These are phyloP conservation scores for Xerocomus brunneocitrinus DNA, from an alignment of 768 basidiomycete genomes.

Conservation along the genomic window DNA sequence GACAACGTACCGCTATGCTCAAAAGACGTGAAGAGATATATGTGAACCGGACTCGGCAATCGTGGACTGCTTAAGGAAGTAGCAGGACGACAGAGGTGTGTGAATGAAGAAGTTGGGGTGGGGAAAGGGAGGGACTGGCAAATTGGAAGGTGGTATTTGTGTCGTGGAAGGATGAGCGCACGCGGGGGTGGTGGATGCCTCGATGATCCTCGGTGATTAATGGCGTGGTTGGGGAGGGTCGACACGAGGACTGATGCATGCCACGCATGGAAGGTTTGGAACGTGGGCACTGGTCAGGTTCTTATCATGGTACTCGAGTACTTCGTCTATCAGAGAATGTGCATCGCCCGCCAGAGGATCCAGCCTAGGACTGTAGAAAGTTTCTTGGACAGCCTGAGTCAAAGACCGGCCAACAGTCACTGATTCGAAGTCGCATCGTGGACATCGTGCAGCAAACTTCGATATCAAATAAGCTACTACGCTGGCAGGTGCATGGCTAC, in stretches of 20 bases:
- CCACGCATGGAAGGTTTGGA: neutral
- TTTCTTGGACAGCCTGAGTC: neutral
- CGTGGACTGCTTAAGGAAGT: neutral
- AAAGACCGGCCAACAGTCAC: neutral
- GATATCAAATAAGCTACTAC: neutral
- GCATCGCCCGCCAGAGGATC: neutral
- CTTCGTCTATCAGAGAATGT: neutral
- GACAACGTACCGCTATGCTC: neutral
- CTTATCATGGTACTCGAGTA: neutral
- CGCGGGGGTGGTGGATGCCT: conserved; percentile 1
- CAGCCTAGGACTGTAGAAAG: neutral
- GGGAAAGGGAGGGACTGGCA: neutral
- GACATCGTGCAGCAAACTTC: neutral
- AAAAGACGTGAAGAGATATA: neutral
- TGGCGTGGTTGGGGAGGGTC: neutral
- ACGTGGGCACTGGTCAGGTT: neutral
- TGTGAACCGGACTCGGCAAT: neutral
- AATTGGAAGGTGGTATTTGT: conserved; percentile 4
- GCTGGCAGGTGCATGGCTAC: neutral
- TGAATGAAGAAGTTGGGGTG: neutral
- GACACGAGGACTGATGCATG: conserved; percentile 5
- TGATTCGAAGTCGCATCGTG: neutral
- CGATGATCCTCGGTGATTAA: conserved; percentile 9
- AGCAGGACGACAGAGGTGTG: neutral
- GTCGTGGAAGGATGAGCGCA: neutral